Evolutionary conservation across 1,284 basidiomycete species (phyloP), one percentile per base, ranked within the genome.

Genomic region (Rhodotorula sp.): DNA sequence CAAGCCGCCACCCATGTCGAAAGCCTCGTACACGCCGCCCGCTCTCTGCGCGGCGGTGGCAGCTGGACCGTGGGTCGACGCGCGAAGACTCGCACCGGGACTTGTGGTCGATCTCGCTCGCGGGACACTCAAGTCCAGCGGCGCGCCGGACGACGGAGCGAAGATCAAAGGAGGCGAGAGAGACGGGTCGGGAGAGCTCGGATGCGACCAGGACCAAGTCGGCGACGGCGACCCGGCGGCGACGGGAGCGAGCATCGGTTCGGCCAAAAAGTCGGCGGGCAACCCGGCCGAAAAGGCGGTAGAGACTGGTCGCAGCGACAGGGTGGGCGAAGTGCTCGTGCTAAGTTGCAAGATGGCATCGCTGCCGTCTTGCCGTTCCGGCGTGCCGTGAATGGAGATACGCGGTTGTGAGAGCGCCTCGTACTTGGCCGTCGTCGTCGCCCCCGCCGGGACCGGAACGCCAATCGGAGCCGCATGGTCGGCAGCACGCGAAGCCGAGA

Each of bases 241-340:
- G 55, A 26, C 56, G 38, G 55, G n/a, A 7, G 65, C 31, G 12
- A 55, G 45, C 43, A 7, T 15, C 12, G 21, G 21, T 47, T 56
- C 62, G 10, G 72, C 67, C 57, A 76, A 66, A 45, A 76, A 69
- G 48, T 72, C 70, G 19, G 62, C 34, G 2, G 72, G 70, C 5
- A 76, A 68, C 14, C 70, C 70, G 12, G 73, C 69, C 3, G 75
- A 76, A 55, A 76, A 76, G 19, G 69, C 73, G 65, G 73, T 75
- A n/a, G 75, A 76, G 47, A 76, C 50, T 43, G 75, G 75, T 2
- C 75, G 73, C 50, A 76, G 71, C 2, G 71, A 73, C 23, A 75
- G 65, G 1, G 73, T 57, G 5, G 75, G 75, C 3, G 67, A 52
- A 23, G n/a, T n/a, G 50, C 50, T 52, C 19, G 50, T 52, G 12